phyloP scores from a whole-genome alignment of 139 green algal species.

The Chlamydomonas incerta region DNA sequence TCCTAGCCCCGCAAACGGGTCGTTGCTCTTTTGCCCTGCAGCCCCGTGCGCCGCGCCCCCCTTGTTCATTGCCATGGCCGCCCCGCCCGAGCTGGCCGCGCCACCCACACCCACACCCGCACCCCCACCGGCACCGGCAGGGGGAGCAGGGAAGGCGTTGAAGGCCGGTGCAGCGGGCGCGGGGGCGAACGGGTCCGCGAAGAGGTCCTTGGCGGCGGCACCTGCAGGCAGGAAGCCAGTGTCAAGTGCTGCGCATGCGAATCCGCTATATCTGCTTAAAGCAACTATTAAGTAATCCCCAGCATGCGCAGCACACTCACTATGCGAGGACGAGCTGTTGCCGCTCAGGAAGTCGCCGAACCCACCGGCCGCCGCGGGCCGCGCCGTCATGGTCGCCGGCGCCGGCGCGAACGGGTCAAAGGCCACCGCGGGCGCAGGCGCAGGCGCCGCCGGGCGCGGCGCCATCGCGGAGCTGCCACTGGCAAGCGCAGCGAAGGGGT shows the following conservation, averaged over 20 bases:
- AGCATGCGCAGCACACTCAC: no score
- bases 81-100: no score
- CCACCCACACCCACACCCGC: no score
- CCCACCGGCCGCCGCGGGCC: neutral
- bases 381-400: neutral
- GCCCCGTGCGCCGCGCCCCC: slow-evolving; percentile 15
- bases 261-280: no score
- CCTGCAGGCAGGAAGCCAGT: no score
- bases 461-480: neutral
- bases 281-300: no score
- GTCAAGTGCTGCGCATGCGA: no score
- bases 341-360: neutral
- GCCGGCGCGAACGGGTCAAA: neutral
- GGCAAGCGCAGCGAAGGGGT: slow-evolving; percentile 64
- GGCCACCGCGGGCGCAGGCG: neutral
- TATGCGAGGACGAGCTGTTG: no score
- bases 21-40: slow-evolving; percentile 41
- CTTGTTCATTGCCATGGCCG: slow-evolving; percentile 25
- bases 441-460: no score
- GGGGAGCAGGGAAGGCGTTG: neutral
- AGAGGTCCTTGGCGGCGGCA: neutral
- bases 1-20: slow-evolving; percentile 68
- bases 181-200: slow-evolving; percentile 39
- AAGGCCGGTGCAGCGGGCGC: neutral
- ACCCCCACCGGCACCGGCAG: neutral